Conservation (phyloP, 139 green algal genomes). For the Trebouxia sp. region DNA sequence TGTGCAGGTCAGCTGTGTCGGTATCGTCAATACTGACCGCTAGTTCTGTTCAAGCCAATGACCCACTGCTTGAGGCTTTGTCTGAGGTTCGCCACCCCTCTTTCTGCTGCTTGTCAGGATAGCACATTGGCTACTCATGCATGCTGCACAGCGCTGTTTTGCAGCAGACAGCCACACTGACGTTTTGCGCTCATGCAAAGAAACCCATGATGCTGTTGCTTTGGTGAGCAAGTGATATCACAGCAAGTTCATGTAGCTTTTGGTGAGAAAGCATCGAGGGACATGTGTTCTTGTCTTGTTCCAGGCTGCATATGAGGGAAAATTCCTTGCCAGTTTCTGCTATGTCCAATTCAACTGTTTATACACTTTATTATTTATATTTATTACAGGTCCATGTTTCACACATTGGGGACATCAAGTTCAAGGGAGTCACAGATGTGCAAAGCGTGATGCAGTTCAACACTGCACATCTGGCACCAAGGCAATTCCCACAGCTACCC, state of each 20-base stretch:
- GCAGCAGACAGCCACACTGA: too few relatives aligned
- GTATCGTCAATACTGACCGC: not conserved
- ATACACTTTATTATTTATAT: not conserved
- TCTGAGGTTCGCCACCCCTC: not conserved
- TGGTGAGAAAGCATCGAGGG: too few relatives aligned
- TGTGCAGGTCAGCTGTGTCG: not conserved
- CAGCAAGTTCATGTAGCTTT: too few relatives aligned
- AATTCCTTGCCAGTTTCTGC: too few relatives aligned
- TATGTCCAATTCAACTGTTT: too few relatives aligned
- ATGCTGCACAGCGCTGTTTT: too few relatives aligned
- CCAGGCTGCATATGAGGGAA: too few relatives aligned
- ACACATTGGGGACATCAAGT: not conserved
- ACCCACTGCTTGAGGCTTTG: not conserved
- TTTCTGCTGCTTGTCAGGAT: not conserved
- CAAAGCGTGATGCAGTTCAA: constrained; percentile 2
- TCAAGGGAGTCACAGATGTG: not conserved
- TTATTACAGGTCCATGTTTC: constrained; percentile 2
- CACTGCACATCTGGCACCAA: not conserved
- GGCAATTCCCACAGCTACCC: not conserved
- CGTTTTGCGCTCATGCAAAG: too few relatives aligned
- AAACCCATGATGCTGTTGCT: too few relatives aligned
- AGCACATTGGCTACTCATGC: too few relatives aligned
- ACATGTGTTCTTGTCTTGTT: too few relatives aligned
- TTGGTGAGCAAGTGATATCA: too few relatives aligned
- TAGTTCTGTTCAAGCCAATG: not conserved